Conservation (phyloP, 768 basidiomycete genomes). For the Boletus huronensis region DNA sequence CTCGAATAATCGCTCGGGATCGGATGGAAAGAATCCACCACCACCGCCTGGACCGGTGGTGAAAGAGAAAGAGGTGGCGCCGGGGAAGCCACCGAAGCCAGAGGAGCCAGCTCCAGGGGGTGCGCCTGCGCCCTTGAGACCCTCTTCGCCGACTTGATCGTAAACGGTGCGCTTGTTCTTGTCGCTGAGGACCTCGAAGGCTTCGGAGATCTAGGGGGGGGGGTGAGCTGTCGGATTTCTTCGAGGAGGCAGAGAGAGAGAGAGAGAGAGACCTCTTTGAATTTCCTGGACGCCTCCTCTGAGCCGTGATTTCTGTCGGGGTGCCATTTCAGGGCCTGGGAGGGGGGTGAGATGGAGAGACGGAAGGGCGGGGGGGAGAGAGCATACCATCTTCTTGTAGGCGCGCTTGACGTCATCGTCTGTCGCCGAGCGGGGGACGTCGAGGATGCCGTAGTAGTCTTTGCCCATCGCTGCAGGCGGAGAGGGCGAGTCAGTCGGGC, state of each 20-base stretch:
- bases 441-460: constrained; percentile 88
- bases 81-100: constrained; percentile 45
- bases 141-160: constrained; percentile 94
- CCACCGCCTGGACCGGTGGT: constrained; percentile 40
- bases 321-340: constrained; percentile 88
- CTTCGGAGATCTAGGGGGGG: constrained; percentile 73
- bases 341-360: neutral
- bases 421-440: constrained; percentile 63
- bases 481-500: no score
- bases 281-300: constrained; percentile 83
- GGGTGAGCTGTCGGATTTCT: neutral
- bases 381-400: constrained; percentile 85
- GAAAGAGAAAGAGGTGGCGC: constrained; percentile 56
- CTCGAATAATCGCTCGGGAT: constrained; percentile 90
- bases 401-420: constrained; percentile 92
- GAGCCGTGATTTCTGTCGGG: constrained; percentile 87
- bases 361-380: neutral
- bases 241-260: constrained; percentile 5
- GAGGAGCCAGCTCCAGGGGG: constrained; percentile 50
- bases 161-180: constrained; percentile 80
- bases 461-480: constrained; percentile 56
- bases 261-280: constrained; percentile 69
- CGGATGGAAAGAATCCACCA: constrained; percentile 67
- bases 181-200: constrained; percentile 92
- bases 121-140: constrained; percentile 69